Evolutionary conservation across 163 green algal genomes (phyloP), one percentile per base, ranked within the genome.

Genomic region (Prototheca wickerhamii): DNA sequence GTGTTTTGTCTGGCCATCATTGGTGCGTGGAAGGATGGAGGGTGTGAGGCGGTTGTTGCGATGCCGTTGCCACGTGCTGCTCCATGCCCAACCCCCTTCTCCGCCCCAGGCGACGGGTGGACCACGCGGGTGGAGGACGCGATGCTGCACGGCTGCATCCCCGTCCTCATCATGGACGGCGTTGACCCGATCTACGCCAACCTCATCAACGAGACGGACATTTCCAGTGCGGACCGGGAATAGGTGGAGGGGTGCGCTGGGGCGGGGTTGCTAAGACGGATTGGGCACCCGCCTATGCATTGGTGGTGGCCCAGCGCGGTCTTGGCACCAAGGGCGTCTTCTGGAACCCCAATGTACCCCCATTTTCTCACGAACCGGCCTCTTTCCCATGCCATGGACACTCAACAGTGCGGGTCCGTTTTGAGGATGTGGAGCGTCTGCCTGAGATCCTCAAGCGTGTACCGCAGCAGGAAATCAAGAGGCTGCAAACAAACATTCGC

Each of bases 71-170:
- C n/a, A n/a, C n/a, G n/a, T n/a, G n/a, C n/a, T n/a, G n/a, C n/a
- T n/a, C n/a, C n/a, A n/a, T n/a, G n/a, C 20, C 46, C 46, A 12
- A 28, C 26, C 17, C 18, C 18, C 46, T 18, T 18, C 46, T 18
- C 1, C n/a, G 10, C 5, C 25, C 37, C 70, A 61, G 80, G 80
- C 6, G 78, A 85, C 30, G 77, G 77, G 0, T 84, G 54, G 23
- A 55, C 40, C 10, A n/a, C 29, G 1, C 49, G 71, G 0, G 65
- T 72, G 0, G 80, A 79, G 49, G 78, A 87, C 49, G 58, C 71
- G 17, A 69, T 87, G 4, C 40, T 82, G 62, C 75, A 87, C 61
- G 77, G 80, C 58, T 85, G 78, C 64, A 71, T 87, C 29, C 80
- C 80, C 10, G 78, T 87, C 10, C 64, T 84, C 30, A 82, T 87